phyloP scores from a whole-genome alignment of 1,139 yeast genomes.

The Yamadazyma friedrichii region DNA sequence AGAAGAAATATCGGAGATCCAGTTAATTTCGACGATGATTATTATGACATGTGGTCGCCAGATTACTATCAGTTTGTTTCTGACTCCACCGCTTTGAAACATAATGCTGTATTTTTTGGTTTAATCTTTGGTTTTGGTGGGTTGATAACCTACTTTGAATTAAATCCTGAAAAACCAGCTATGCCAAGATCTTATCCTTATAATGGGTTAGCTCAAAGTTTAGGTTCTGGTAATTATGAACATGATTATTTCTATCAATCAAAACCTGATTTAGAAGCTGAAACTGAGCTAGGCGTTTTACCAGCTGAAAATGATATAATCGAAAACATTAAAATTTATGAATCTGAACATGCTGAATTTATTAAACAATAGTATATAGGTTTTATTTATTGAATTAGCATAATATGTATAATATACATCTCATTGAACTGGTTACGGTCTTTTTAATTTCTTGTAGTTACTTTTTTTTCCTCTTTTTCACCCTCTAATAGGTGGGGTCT shows the following conservation, averaged over 20 bases:
- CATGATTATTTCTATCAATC: constrained; percentile 46
- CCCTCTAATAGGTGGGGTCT: too few relatives aligned
- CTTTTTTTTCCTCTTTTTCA: too few relatives aligned
- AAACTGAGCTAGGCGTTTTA: constrained; percentile 39
- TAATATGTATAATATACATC: constrained; percentile 2
- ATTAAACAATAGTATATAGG: constrained; percentile 18
- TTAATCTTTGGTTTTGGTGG: constrained; percentile 55
- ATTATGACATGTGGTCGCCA: constrained; percentile 85
- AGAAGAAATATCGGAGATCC: constrained; percentile 80
- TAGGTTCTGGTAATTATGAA: constrained; percentile 61
- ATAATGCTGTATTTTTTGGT: constrained; percentile 53
- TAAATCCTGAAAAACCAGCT: constrained; percentile 75
- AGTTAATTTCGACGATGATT: constrained; percentile 66
- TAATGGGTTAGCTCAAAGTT: constrained; percentile 70
- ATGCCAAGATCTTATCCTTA: constrained; percentile 74
- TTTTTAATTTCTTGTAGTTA: background rate
- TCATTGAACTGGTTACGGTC: too few relatives aligned
- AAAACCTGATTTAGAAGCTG: constrained; percentile 42
- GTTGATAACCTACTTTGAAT: constrained; percentile 51
- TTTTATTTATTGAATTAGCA: constrained; percentile 1
- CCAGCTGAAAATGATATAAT: constrained; percentile 29
- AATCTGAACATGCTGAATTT: constrained; percentile 37
- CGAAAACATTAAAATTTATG: constrained; percentile 32
- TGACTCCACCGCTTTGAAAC: constrained; percentile 60
- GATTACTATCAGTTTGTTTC: constrained; percentile 65